Base-by-base conservation (phyloP, 352 stramenopile species). In the Pythium myriotylum region DNA sequence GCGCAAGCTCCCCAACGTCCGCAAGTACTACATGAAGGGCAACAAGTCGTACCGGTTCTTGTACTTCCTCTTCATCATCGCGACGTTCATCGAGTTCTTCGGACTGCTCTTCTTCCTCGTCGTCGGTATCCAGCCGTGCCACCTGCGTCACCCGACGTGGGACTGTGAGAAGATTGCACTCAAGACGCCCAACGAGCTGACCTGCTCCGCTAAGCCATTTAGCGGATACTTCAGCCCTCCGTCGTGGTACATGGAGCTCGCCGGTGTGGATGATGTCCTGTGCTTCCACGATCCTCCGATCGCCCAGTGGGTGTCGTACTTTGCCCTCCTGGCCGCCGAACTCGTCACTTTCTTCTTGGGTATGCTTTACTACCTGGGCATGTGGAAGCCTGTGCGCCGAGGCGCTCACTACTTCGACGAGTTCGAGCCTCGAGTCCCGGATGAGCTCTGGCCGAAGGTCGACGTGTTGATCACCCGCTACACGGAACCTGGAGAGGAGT, bases 21-120 rank as follows among this genome's bases (percentile, higher is more conserved):
- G 86, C 42, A 92, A 91, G 78, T 95, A 95, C 74, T 79, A 89
- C 56, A 93, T 95, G 84, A 95, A 95, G 74, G 86, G 86, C 57
- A 88, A 84, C 62, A 72, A 70, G 14, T 84, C 73, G 42, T 95
- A 95, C 69, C 86, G 84, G 53, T 52, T 85, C 5, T 68, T 91
- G 24, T 95, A 93, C 72, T 80, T 89, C 57, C 61, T 92, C 24
- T 93, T 93, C 65, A 61, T 95, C 19, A 50, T 95, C 39, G 60
- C 84, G 7, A 77, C 81, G 40, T 37, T 93, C 14, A 53, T 88
- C 17, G 86, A 95, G 71, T 67, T 95, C 26, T 77, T 85, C 37
- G 86, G 77, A 0, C 52, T 93, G 6, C 26, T 93, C 19, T 91
- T 95, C 65, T 95, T 80, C 76, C 88, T 95, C 61, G 77, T 89